A percentile compares a stretch with the other conserved stretches of the same genome.
These are phyloP conservation scores for Ascochyta pisi DNA, from an alignment of 2,329 filamentous ascomycete species.

Conservation along the genomic window DNA sequence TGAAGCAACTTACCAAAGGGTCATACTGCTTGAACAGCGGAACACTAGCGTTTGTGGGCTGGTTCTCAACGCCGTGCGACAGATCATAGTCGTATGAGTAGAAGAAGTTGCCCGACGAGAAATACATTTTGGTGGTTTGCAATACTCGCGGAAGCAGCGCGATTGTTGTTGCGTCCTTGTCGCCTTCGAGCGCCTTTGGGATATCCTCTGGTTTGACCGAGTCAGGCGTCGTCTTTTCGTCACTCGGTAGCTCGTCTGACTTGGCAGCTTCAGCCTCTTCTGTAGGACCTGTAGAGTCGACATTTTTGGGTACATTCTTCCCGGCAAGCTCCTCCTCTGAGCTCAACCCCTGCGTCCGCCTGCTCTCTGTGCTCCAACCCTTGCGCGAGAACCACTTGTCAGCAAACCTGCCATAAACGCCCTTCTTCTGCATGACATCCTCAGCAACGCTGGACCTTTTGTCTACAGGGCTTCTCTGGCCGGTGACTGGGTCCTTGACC, in stretches of 20 bases:
- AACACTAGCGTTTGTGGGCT: conserved; percentile 54
- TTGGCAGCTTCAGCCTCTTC: conserved; percentile 33
- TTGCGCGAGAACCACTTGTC: conserved; percentile 88
- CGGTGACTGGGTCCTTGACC: conserved; percentile 41
- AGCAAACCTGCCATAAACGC: conserved; percentile 87
- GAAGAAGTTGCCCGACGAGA: conserved; percentile 84
- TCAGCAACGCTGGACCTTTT: conserved; percentile 71
- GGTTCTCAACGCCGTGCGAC: conserved; percentile 67
- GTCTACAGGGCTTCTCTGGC: conserved; percentile 30
- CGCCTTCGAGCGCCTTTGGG: conserved; percentile 42
- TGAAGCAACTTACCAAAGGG: conserved; percentile 58
- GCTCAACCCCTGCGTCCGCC: conserved; percentile 73
- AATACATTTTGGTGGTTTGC: conserved; percentile 82
- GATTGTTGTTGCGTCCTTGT: conserved; percentile 42
- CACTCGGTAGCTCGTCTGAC: conserved; percentile 27
- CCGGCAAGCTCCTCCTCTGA: conserved; percentile 54
- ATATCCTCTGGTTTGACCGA: conserved; percentile 44
- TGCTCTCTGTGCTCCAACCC: conserved; percentile 77
- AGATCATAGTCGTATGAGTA: conserved; percentile 96
- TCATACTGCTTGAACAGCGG: conserved; percentile 78
- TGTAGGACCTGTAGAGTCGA: conserved; percentile 37
- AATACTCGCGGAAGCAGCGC: conserved; percentile 80
- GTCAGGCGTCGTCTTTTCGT: conserved; percentile 22
- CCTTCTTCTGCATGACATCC: conserved; percentile 83
- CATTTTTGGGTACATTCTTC: conserved; percentile 44